These are phyloP conservation scores for Paecilomyces dactylethromorphus DNA, from an alignment of 2,329 filamentous ascomycete genomes.

Conservation along the genomic window DNA sequence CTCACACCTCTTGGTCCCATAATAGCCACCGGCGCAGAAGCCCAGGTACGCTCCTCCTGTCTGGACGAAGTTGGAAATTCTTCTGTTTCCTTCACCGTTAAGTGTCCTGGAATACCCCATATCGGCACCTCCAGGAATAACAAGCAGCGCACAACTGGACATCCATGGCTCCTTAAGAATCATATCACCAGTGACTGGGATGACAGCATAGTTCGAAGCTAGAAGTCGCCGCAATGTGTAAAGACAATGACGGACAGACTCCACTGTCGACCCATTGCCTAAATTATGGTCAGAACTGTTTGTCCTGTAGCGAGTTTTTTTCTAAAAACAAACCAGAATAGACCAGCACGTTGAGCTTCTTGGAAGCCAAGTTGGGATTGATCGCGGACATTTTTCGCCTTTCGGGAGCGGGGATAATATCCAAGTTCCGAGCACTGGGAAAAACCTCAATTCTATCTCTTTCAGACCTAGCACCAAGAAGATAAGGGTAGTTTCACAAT, in stretches of 20 bases:
- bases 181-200: constrained; percentile 69
- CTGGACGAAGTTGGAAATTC: constrained; percentile 79
- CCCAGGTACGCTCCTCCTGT: constrained; percentile 81
- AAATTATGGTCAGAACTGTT: constrained; percentile 22
- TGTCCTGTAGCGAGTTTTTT: constrained; percentile 16
- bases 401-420: not conserved
- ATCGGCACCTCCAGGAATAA: constrained; percentile 92
- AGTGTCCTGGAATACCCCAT: constrained; percentile 81
- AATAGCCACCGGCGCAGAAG: constrained; percentile 93
- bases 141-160: constrained; percentile 76
- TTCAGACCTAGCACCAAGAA: not conserved
- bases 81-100: constrained; percentile 79
- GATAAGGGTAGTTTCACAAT: constrained; percentile 30
- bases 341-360: constrained; percentile 82
- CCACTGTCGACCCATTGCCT: constrained; percentile 79
- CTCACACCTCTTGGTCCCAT: constrained; percentile 72
- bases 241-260: constrained; percentile 84
- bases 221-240: constrained; percentile 80
- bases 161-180: constrained; percentile 90
- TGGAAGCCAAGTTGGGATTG: constrained; percentile 49
- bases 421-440: not conserved
- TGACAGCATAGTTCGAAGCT: constrained; percentile 86
- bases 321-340: constrained; percentile 64
- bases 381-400: constrained; percentile 22
- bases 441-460: not conserved